Base-by-base conservation (phyloP, 345 rosid genomes). In the Chamaenerion angustifolium region DNA sequence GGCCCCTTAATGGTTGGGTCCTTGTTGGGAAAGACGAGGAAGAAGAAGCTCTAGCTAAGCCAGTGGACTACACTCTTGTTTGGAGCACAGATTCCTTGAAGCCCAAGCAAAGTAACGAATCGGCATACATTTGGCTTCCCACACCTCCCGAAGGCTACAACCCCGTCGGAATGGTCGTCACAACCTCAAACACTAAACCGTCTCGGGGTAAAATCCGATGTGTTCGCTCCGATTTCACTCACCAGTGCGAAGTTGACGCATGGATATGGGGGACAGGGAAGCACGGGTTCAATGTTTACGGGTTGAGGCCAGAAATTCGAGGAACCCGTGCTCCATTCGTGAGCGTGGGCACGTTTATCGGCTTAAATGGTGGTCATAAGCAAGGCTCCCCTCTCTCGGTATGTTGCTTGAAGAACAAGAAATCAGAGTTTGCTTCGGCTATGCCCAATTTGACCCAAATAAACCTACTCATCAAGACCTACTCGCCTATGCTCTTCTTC, bases 111-210 rank as follows among this genome's bases (percentile, higher is more conserved):
- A 88, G 80, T 2, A 31, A 4, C 7, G 79, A 83, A 0, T 3
- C 50, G 16, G 83, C 76, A 0, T 90, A 71, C n/a, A 11, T 86
- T 42, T 90, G 98, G 98, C 69, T 71, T 10, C 98, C 98, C 1
- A 49, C 47, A 4, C 65, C 95, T 0, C 86, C 92, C 0, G 76
- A 79, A 16, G 95, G 92, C 12, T 90, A 77, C 56, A 76, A 66
- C 49, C 62, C 87, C 1, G 55, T 80, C 10, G 98, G 98, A 45
- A 60, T 69, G 42, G 63, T 83, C 4, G 58, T 90, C 56, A 83
- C 95, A 17, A 76, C 48, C 53, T 67, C 80, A 0, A 66, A 80
- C 0, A 65, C 59, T 54, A 90, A 90, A 70, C 98, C 98, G 3
- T 44, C 92, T 35, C 56, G 64, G 16, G 85, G 82, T 1, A 81